These are phyloP conservation scores for Glaciozyma antarctica DNA, from an alignment of 768 basidiomycete genomes.

Conservation along the genomic window DNA sequence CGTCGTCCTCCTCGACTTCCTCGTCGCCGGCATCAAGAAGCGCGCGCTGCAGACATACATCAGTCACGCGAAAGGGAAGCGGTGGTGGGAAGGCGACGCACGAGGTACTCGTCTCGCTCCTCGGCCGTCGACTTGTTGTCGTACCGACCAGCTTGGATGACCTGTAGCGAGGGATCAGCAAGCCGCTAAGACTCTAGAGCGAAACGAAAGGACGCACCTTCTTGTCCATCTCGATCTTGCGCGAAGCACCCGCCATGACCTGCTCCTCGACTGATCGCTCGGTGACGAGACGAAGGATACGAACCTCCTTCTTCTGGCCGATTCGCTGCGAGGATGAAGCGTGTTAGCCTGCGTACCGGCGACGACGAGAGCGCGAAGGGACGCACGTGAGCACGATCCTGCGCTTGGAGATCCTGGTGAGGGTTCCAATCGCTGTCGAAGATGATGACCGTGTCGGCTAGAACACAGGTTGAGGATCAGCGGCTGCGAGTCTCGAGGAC, in stretches of 20 bases:
- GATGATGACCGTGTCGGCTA: slow-evolving; percentile 33
- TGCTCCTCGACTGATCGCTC: slow-evolving; percentile 98
- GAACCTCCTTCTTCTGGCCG: slow-evolving; percentile 94
- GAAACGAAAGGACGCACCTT: slow-evolving; percentile 60
- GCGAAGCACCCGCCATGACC: slow-evolving; percentile 69
- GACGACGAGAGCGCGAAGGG: not conserved
- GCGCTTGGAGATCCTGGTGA: slow-evolving; percentile 90
- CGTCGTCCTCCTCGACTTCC: slow-evolving; percentile 41
- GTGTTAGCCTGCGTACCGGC: not conserved
- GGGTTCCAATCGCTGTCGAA: slow-evolving; percentile 66
- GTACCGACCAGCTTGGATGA: slow-evolving; percentile 81
- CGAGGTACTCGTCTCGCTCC: slow-evolving; percentile 91
- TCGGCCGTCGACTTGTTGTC: slow-evolving; percentile 97
- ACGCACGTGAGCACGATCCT: slow-evolving; percentile 57
- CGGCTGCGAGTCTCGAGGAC: slow-evolving; percentile 36
- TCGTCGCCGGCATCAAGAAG: slow-evolving; percentile 47
- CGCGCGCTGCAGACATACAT: slow-evolving; percentile 55
- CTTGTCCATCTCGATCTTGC: slow-evolving; percentile 96
- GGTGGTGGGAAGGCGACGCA: slow-evolving; percentile 42
- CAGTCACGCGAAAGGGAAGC: slow-evolving; percentile 2
- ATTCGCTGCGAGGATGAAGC: slow-evolving; percentile 74
- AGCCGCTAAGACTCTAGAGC: slow-evolving; percentile 9
- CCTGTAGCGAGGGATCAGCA: not conserved
- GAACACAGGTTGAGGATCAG: not conserved
- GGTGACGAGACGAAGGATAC: slow-evolving; percentile 92